Evolutionary conservation across 345 rosid genomes (phyloP).

Genomic region (Populus deltoides): DNA sequence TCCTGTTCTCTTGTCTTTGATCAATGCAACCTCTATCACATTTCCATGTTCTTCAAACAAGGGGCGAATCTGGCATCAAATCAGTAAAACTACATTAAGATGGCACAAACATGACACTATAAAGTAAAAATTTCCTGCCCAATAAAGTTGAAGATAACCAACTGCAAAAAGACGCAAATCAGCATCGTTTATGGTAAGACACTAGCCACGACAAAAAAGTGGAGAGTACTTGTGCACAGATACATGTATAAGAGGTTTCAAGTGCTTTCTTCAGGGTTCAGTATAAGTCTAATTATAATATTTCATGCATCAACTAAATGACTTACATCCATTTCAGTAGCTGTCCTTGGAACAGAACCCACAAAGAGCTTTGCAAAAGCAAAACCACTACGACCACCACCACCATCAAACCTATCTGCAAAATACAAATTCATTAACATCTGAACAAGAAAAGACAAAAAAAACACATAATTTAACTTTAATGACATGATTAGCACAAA

Average conservation of each 20-base stretch:
- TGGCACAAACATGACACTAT: background rate
- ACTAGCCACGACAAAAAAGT: too few species aligned
- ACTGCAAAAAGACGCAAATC: too few species aligned
- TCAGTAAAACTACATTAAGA: background rate
- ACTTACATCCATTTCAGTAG: conserved; percentile 80
- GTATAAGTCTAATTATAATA: background rate
- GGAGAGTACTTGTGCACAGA: too few species aligned
- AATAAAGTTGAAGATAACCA: background rate
- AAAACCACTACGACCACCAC: conserved; percentile 1
- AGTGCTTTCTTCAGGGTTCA: too few species aligned
- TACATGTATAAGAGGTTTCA: too few species aligned
- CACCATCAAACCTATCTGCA: conserved; percentile 49
- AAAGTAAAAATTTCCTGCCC: background rate
- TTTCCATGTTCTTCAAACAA: conserved; percentile 82
- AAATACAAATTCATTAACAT: conserved; percentile 2
- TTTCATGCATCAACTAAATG: background rate
- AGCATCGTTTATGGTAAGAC: too few species aligned
- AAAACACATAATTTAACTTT: too few species aligned
- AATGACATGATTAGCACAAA: too few species aligned
- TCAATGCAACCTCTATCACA: conserved; percentile 91
- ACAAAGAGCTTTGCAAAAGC: conserved; percentile 84
- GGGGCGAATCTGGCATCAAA: conserved; percentile 68
- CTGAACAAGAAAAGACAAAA: background rate
- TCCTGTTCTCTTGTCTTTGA: conserved; percentile 94
- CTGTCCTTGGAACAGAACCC: conserved; percentile 94